Conservation (phyloP, 2,329 filamentous ascomycete genomes). For the Metarhizium album region DNA sequence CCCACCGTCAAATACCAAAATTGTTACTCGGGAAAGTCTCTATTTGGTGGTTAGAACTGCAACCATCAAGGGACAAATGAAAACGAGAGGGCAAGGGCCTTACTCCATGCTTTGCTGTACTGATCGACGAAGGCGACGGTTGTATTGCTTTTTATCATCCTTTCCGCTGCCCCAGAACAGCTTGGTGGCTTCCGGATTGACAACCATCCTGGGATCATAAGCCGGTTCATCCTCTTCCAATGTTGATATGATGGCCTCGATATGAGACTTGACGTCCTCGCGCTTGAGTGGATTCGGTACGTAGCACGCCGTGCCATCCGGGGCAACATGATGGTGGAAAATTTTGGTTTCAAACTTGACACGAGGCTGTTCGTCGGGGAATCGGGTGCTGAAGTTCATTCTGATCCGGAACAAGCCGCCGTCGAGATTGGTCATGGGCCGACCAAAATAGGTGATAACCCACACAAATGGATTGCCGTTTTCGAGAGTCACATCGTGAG, state of each 20-base stretch:
- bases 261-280: constrained; percentile 73
- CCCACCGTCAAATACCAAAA: neutral
- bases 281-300: constrained; percentile 46
- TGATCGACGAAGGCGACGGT: constrained; percentile 65
- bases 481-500: constrained; percentile 66
- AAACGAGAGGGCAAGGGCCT: constrained; percentile 11
- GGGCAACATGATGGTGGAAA: constrained; percentile 80
- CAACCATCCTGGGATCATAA: constrained; percentile 81
- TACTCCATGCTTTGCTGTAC: constrained; percentile 60
- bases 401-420: constrained; percentile 79
- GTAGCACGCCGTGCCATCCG: constrained; percentile 76
- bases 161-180: constrained; percentile 69
- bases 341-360: constrained; percentile 70
- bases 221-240: constrained; percentile 82
- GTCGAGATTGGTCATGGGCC: constrained; percentile 86
- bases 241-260: constrained; percentile 69
- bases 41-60: constrained; percentile 7
- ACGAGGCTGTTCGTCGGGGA: constrained; percentile 81
- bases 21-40: constrained; percentile 23
- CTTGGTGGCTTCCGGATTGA: constrained; percentile 76
- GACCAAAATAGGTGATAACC: constrained; percentile 80
- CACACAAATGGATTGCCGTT: constrained; percentile 84
- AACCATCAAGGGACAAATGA: neutral
- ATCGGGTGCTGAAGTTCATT: constrained; percentile 69
- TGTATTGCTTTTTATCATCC: constrained; percentile 76